Evolutionary conservation across 2,329 filamentous ascomycete species (phyloP), one percentile per base, ranked within the genome.

Genomic region (Lachnum nothofagi): DNA sequence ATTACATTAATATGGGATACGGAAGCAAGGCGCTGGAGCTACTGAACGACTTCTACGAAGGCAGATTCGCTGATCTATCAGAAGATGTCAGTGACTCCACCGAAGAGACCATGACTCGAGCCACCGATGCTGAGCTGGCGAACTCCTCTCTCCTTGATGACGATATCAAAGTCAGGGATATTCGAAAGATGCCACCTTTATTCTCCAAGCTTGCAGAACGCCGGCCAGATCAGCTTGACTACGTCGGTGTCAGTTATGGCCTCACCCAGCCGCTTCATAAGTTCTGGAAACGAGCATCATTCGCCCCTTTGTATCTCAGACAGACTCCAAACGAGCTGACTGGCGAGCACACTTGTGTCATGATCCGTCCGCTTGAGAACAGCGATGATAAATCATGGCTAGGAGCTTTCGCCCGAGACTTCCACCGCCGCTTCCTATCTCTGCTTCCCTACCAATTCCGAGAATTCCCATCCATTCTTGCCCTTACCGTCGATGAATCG

Each of bases 311-410:
- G 0, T 98, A 98, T 63, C 78, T 98, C 12, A 81, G 93, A 27
- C 93, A 98, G 72, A 98, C 94, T 2, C 78, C 93, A 44, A 98
- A 97, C 65, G 93, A 97, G 49, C 76, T 98, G 39, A 98, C 94
- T 0, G 93, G 93, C 47, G 93, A 98, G 69, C 93, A 98, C 67
- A 95, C 93, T 0, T 96, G 90, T 65, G 91, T 98, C 23, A 98
- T 98, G 94, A 78, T 98, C 42, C 82, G 89, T 49, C 86, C 90
- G 1, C 76, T 98, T 5, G 76, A 80, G 51, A 74, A 70, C 44
- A 75, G 74, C 46, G 83, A 82, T 35, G 89, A 95, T 58, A 75
- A 74, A 48, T 82, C 80, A 61, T 97, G 93, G 93, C 82, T 97
- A 0, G 88, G 88, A 14, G 89, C 90, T 2, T 98, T 94, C 64